Evolutionary conservation across 495 filamentous ascomycete species (phyloP), one percentile per base, ranked within the genome.

Genomic region (Bacidia rubella): DNA sequence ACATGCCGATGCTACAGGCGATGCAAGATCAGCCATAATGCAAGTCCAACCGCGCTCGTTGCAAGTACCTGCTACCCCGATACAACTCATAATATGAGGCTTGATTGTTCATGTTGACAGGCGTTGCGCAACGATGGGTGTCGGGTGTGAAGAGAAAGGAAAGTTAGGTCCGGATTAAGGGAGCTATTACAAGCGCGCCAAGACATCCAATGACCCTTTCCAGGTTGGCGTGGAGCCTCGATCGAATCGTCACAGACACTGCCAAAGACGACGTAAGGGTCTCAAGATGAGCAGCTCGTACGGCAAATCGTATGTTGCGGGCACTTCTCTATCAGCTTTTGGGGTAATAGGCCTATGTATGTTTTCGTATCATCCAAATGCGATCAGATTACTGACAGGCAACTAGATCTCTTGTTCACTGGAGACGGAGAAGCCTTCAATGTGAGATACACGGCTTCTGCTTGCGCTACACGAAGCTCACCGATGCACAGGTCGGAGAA

Each of bases 341-440:
- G 71, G 79, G n/a, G 78, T 95, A 27, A 78, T 97, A 60, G 92
- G 89, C 73, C 70, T 83, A 68, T 98, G 92, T 97, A 79, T 62
- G 80, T 62, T 62, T 70, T 66, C 52, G 39, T 17, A 35, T 40
- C 47, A 43, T 48, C 38, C 17, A 40, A 47, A 55, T 38, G 54
- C 58, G 49, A 58, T 54, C 44, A 55, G 42, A 54, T 65, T 70
- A 62, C 71, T 70, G 55, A 73, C 58, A 53, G 51, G 24, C 47
- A 55, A 49, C 29, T 65, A 98, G 93, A 99, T 71, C 87, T 99
- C 85, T 85, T 99, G 54, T 94, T 99, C 65, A 90, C 88, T 60
- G 89, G 87, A 49, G 87, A 90, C 62, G 92, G 93, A 56, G 93
- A 99, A 77, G 74, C 80, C 32, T 99, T 97, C 70, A 94, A 99